These are phyloP conservation scores for Polytrichum formosum DNA, from an alignment of 225 moss, liverwort and hornwort genomes.

Conservation along the genomic window DNA sequence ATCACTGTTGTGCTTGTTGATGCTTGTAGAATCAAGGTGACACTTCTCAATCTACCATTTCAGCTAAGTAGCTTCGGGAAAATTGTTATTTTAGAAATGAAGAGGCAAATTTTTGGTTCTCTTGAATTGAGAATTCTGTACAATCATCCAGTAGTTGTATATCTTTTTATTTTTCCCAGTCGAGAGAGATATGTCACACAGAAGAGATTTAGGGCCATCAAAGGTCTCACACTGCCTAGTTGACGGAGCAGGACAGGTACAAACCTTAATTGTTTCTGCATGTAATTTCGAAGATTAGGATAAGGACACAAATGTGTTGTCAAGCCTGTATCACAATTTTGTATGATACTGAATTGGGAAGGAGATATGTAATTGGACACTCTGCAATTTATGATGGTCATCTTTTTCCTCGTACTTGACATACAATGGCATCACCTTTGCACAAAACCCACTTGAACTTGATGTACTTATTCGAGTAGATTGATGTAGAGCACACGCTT, in stretches of 20 bases:
- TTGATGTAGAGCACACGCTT: too few species aligned
- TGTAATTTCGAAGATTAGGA: constrained; percentile 9
- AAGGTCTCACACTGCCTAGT: background rate
- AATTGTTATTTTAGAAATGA: background rate
- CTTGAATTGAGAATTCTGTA: constrained; percentile 2
- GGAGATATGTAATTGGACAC: background rate
- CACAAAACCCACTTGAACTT: too few species aligned
- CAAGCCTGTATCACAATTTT: constrained; percentile 37
- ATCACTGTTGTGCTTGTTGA: constrained; percentile 38
- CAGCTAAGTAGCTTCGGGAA: background rate
- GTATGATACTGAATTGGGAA: constrained; percentile 19
- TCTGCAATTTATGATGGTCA: too few species aligned
- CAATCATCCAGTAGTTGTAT: background rate
- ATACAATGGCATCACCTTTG: background rate
- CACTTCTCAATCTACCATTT: constrained; percentile 2
- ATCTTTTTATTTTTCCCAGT: background rate
- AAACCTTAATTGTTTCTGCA: background rate
- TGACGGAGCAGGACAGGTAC: background rate
- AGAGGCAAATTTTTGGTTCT: background rate
- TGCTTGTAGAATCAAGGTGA: constrained; percentile 6
- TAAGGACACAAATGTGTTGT: constrained; percentile 37
- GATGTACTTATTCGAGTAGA: too few species aligned
- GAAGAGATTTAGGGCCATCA: background rate
- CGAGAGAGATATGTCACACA: background rate
- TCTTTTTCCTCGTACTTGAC: background rate